These are phyloP conservation scores for Aspergillus cejpii DNA, from an alignment of 2,329 filamentous ascomycete genomes.

Conservation along the genomic window DNA sequence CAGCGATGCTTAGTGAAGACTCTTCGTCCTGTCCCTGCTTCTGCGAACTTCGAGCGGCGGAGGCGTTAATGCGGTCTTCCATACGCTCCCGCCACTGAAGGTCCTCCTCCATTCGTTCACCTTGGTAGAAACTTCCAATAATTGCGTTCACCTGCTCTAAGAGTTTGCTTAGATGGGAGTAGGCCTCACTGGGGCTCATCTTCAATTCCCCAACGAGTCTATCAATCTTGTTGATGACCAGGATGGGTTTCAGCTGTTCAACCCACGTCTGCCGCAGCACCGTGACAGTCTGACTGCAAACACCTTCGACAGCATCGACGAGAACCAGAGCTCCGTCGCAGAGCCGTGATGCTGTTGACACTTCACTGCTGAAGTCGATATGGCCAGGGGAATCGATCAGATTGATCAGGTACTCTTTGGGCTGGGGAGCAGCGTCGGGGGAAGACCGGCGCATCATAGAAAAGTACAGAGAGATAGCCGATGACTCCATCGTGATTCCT, in stretches of 20 bases:
- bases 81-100: slow-evolving; percentile 90
- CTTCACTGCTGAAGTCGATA: slow-evolving; percentile 97
- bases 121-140: slow-evolving; percentile 94
- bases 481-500: slow-evolving; percentile 99
- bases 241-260: slow-evolving; percentile 86
- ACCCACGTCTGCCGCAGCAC: slow-evolving; percentile 92
- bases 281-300: slow-evolving; percentile 97
- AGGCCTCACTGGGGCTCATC: slow-evolving; percentile 85
- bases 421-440: slow-evolving; percentile 60
- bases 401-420: slow-evolving; percentile 92
- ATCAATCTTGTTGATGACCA: slow-evolving; percentile 99
- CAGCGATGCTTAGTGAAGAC: slow-evolving; percentile 45
- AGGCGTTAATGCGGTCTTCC: slow-evolving; percentile 73
- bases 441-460: slow-evolving; percentile 72
- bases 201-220: slow-evolving; percentile 87
- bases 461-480: slow-evolving; percentile 93
- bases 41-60: slow-evolving; percentile 51
- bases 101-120: slow-evolving; percentile 97
- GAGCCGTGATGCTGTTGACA: slow-evolving; percentile 87
- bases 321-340: slow-evolving; percentile 93
- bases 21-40: slow-evolving; percentile 38
- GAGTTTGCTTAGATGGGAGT: slow-evolving; percentile 78
- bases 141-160: slow-evolving; percentile 96
- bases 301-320: slow-evolving; percentile 93
- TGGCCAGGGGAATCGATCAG: slow-evolving; percentile 96